These are phyloP conservation scores for Aegilops bicornis DNA, from an alignment of 176 grass and related monocot species.

Conservation along the genomic window DNA sequence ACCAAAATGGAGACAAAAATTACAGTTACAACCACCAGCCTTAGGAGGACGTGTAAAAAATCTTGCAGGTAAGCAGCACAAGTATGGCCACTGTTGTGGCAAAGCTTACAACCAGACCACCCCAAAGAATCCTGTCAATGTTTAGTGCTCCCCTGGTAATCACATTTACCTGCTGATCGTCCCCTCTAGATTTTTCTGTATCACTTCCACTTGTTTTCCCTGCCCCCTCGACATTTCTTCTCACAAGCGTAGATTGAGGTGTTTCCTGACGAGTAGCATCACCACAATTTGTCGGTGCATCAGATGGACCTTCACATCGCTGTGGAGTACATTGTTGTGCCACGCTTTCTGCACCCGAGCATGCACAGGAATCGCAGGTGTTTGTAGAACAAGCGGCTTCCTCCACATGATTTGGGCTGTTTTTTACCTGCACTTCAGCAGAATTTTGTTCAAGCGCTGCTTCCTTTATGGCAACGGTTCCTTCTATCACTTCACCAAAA, in stretches of 20 bases:
- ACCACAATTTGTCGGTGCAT: neutral
- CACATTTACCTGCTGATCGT: slow-evolving; percentile 22
- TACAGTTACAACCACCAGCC: neutral
- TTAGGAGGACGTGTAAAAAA: slow-evolving; percentile 18
- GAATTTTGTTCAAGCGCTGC: slow-evolving; percentile 9
- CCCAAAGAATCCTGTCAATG: slow-evolving; percentile 57
- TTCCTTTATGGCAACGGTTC: slow-evolving; percentile 28
- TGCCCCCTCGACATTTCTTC: slow-evolving; percentile 42
- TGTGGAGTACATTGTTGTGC: slow-evolving; percentile 9
- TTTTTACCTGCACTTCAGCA: slow-evolving; percentile 14
- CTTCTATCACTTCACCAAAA: slow-evolving; percentile 71
- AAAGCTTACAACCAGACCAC: slow-evolving; percentile 51
- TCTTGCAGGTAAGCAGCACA: slow-evolving; percentile 41
- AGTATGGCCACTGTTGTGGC: slow-evolving; percentile 41
- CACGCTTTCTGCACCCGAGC: slow-evolving; percentile 27
- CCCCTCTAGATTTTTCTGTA: neutral
- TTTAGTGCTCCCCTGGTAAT: slow-evolving; percentile 15
- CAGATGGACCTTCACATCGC: neutral
- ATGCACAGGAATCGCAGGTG: slow-evolving; percentile 46
- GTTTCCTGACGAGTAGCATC: neutral
- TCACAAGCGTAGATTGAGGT: slow-evolving; percentile 47
- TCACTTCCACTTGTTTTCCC: slow-evolving; percentile 17
- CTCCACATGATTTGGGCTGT: slow-evolving; percentile 15
- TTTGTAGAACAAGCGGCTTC: slow-evolving; percentile 25
- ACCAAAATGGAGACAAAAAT: slow-evolving; percentile 11